These are phyloP conservation scores for Sporothrix pallida DNA, from an alignment of 2,329 filamentous ascomycete genomes.

Conservation along the genomic window DNA sequence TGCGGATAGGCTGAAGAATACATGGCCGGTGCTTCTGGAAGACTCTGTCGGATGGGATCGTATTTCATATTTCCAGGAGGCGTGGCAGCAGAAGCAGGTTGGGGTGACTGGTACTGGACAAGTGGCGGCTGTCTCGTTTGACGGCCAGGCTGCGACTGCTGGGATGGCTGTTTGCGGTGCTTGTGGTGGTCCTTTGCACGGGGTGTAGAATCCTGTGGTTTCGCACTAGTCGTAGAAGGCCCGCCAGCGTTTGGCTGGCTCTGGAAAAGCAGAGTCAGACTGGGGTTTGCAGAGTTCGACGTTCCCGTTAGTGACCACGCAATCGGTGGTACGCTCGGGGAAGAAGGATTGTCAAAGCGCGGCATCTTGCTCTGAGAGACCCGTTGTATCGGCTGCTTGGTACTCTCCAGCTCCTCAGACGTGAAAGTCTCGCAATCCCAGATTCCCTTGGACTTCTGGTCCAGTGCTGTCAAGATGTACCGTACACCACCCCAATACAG, in stretches of 20 bases:
- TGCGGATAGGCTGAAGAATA: slow-evolving; percentile 58
- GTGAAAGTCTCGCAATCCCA: slow-evolving; percentile 75
- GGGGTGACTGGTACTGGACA: slow-evolving; percentile 39
- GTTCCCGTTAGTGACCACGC: slow-evolving; percentile 89
- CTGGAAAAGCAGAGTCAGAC: slow-evolving; percentile 80
- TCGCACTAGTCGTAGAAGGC: background rate
- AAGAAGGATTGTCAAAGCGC: slow-evolving; percentile 53
- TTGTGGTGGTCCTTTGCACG: background rate
- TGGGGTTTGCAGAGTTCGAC: slow-evolving; percentile 83
- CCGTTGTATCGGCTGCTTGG: slow-evolving; percentile 57
- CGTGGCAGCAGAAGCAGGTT: slow-evolving; percentile 50
- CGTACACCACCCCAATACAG: slow-evolving; percentile 85
- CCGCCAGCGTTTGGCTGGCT: slow-evolving; percentile 48
- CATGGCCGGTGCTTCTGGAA: slow-evolving; percentile 56
- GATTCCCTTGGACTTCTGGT: slow-evolving; percentile 86
- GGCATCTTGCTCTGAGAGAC: slow-evolving; percentile 54
- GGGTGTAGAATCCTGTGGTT: background rate
- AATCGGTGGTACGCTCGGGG: slow-evolving; percentile 63
- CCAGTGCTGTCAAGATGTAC: slow-evolving; percentile 84
- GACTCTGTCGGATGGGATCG: slow-evolving; percentile 63
- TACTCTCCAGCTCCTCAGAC: slow-evolving; percentile 77
- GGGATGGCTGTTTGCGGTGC: slow-evolving; percentile 19
- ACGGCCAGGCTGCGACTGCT: slow-evolving; percentile 27
- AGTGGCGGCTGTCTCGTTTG: slow-evolving; percentile 28
- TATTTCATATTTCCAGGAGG: slow-evolving; percentile 65